Base-by-base conservation (phyloP, 306 rosid genomes). In the Cercis canadensis region DNA sequence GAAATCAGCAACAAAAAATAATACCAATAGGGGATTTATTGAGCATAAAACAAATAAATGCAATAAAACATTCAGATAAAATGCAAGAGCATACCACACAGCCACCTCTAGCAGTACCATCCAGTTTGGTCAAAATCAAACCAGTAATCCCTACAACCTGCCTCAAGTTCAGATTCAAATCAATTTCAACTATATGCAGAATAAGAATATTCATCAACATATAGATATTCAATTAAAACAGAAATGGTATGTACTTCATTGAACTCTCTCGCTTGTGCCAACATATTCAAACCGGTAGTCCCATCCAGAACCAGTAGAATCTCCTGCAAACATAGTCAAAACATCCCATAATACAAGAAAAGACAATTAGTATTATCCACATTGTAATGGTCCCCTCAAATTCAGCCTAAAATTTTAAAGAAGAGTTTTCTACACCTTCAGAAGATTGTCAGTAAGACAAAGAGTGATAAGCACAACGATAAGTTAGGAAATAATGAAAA, bases 251-350 rank as follows among this genome's bases (percentile, higher is more conserved):
- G 81, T 94, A 91, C 97, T 32, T 94, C 99, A 63, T 94, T 91
- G 72, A 94, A 94, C 74, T 94, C 99, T 70, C 96, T 85, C 36
- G 97, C 97, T 78, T 94, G 99, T 45, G 96, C 96, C 63, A 94
- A 83, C 99, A 94, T 94, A 83, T 94, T 91, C 90, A 94, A 86
- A 75, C 99, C 99, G 24, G 97, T 94, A 10, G 96, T 94, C 73
- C 99, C 99, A 84, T 94, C 99, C 77, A 94, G 82, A 79, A 91
- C 96, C 65, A 76, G 96, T 53, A 91, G 92, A 80, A 94, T 89
- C 80, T 91, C 99, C 99, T 94, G 91, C 81, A 85, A 67, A 41
- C 50, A 65, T 36, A 8, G 34, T 17, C 57, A 70, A 49, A 43
- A 68, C 29, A 63, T 18, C 36, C n/a, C 24, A 36, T 40, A 21